phyloP scores from a whole-genome alignment of 768 basidiomycete genomes.

The Tremella mesenterica region DNA sequence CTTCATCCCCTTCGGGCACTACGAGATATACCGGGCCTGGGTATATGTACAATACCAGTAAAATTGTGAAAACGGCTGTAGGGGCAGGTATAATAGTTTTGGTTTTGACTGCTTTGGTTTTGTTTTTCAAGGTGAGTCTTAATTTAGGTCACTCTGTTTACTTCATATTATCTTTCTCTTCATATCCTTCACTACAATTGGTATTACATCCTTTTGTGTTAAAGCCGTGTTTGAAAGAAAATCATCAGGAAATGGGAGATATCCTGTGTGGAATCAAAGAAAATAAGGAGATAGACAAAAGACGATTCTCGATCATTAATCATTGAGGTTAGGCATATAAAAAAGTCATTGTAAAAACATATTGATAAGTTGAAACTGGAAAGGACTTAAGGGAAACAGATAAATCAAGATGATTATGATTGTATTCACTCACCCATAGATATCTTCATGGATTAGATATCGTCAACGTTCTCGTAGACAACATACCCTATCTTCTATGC shows the following conservation, averaged over 20 bases:
- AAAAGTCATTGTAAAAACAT: too few relatives aligned
- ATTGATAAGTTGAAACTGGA: too few relatives aligned
- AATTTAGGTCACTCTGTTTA: not conserved
- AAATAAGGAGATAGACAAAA: too few relatives aligned
- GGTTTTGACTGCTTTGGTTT: slow-evolving; percentile 20
- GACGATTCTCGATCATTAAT: not conserved
- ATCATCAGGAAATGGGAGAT: too few relatives aligned
- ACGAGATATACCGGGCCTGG: too few relatives aligned
- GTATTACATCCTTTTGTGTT: not conserved
- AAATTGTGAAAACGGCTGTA: slow-evolving; percentile 33
- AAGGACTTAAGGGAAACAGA: too few relatives aligned
- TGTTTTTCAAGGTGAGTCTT: slow-evolving; percentile 33
- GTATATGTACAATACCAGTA: slow-evolving; percentile 28
- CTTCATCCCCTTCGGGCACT: too few relatives aligned
- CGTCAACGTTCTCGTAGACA: slow-evolving; percentile 24
- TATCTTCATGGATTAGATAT: slow-evolving; percentile 29
- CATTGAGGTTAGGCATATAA: too few relatives aligned
- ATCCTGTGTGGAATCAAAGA: too few relatives aligned
- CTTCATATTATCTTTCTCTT: too few relatives aligned
- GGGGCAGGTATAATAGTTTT: slow-evolving; percentile 36
- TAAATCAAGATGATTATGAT: too few relatives aligned
- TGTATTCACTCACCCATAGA: slow-evolving; percentile 13
- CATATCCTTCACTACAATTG: not conserved
- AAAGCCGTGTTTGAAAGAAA: not conserved
- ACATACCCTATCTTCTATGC: slow-evolving; percentile 9